phyloP scores from a whole-genome alignment of 2,329 filamentous ascomycete genomes.

The Paradendryphiella salina region DNA sequence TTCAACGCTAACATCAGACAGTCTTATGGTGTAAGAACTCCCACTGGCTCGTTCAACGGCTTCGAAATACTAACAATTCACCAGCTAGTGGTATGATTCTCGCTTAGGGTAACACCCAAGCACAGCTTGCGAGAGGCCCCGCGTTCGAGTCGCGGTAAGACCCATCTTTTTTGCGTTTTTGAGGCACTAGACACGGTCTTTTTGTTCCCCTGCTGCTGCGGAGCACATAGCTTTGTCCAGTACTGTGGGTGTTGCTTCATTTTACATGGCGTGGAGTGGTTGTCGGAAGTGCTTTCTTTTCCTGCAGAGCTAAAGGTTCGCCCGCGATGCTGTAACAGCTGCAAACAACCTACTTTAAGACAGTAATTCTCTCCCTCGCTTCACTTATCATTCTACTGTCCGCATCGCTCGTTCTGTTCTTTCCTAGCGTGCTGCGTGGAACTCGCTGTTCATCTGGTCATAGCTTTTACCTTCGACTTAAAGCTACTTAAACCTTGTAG shows the following conservation, averaged over 20 bases:
- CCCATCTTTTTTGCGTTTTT: slow-evolving; percentile 14
- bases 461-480: not conserved
- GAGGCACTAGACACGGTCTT: not conserved
- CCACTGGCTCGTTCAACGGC: too few species aligned
- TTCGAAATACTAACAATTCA: not conserved
- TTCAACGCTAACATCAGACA: not conserved
- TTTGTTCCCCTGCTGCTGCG: not conserved
- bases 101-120: slow-evolving; percentile 59
- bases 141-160: slow-evolving; percentile 37
- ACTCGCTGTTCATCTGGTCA: slow-evolving; percentile 2
- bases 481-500: not conserved
- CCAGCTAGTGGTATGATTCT: slow-evolving; percentile 68
- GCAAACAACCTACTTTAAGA: not conserved
- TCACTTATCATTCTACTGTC: not conserved
- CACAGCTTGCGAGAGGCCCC: slow-evolving; percentile 33
- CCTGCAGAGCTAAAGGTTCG: not conserved
- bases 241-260: too few species aligned
- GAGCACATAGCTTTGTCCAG: not conserved
- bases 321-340: not conserved
- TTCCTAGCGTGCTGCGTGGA: not conserved
- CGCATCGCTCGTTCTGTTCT: not conserved
- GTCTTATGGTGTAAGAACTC: slow-evolving; percentile 40
- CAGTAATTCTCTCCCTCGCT: not conserved
- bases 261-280: too few species aligned
- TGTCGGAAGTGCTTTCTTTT: not conserved